Evolutionary conservation across 371 early-diverging fungal genomes (phyloP).

Genomic region (Chytridiales sp.): DNA sequence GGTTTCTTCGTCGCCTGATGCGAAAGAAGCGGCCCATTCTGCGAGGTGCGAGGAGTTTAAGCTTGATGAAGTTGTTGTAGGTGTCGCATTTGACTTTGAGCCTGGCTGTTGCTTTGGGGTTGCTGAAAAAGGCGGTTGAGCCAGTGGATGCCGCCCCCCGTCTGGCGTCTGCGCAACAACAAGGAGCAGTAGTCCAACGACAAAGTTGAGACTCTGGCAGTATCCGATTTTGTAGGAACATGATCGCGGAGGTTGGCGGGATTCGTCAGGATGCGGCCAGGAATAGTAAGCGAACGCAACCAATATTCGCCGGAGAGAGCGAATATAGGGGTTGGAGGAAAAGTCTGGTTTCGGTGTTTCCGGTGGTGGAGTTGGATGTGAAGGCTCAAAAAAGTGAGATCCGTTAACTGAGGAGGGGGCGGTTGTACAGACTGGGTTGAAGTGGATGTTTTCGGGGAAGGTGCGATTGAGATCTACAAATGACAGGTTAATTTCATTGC

Average conservation of each 20-base stretch:
- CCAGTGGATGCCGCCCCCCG: neutral
- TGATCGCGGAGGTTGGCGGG: constrained; percentile 17
- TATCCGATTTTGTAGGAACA: constrained; percentile 68
- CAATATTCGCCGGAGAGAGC: constrained; percentile 67
- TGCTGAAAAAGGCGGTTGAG: neutral
- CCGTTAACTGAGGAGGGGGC: neutral
- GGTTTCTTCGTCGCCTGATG: constrained; percentile 19
- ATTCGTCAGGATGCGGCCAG: constrained; percentile 40
- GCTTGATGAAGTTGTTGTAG: neutral
- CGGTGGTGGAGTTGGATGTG: neutral
- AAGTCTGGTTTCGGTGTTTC: neutral
- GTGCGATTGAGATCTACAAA: constrained; percentile 70
- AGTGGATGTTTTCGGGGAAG: constrained; percentile 77
- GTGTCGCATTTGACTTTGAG: neutral
- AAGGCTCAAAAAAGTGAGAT: neutral
- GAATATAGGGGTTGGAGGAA: constrained; percentile 42
- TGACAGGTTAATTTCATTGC: neutral
- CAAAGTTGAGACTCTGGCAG: constrained; percentile 80
- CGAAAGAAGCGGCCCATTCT: constrained; percentile 5
- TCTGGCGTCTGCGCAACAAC: constrained; percentile 52
- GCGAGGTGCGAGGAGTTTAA: neutral
- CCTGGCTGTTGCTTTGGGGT: neutral
- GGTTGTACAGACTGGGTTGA: constrained; percentile 34
- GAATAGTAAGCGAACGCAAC: constrained; percentile 64
- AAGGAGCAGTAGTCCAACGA: constrained; percentile 74